These are phyloP conservation scores for Psophocarpus tetragonolobus DNA, from an alignment of 306 rosid species.

Conservation along the genomic window DNA sequence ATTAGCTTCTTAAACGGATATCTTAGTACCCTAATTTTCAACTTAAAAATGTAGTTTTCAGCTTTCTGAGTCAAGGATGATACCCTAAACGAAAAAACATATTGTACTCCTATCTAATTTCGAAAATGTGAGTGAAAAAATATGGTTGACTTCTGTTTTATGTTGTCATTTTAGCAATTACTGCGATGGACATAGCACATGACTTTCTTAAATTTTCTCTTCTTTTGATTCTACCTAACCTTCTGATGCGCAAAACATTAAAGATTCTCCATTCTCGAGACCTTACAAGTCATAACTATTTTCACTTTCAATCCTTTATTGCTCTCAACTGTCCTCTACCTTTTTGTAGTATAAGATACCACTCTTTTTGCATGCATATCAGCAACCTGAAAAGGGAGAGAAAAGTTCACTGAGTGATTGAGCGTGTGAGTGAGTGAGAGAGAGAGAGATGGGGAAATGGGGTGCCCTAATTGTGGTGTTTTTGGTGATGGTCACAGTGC, in stretches of 20 bases:
- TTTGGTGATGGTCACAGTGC: slow-evolving; percentile 25
- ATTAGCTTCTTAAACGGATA: no score
- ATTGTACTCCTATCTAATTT: no score
- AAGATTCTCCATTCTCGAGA: slow-evolving; percentile 52
- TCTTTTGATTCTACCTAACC: slow-evolving; percentile 56
- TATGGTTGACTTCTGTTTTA: background rate
- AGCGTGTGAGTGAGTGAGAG: background rate
- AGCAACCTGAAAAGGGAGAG: background rate
- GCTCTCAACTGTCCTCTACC: slow-evolving; percentile 58
- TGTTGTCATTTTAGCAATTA: background rate
- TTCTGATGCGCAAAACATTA: slow-evolving; percentile 37
- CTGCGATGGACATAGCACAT: slow-evolving; percentile 32
- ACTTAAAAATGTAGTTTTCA: no score
- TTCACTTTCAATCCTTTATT: slow-evolving; percentile 48
- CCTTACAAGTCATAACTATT: slow-evolving; percentile 22
- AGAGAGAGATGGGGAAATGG: slow-evolving; percentile 43
- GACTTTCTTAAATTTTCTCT: slow-evolving; percentile 57
- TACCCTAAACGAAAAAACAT: no score
- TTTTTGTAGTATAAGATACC: background rate
- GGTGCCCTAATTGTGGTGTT: slow-evolving; percentile 35
- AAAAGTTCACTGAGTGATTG: background rate
- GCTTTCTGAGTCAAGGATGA: no score
- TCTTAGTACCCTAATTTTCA: no score
- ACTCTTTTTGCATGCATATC: slow-evolving; percentile 34
- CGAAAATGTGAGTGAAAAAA: no score